phyloP scores from a whole-genome alignment of 208 protist species.

The Endotrypanum monterogeii region DNA sequence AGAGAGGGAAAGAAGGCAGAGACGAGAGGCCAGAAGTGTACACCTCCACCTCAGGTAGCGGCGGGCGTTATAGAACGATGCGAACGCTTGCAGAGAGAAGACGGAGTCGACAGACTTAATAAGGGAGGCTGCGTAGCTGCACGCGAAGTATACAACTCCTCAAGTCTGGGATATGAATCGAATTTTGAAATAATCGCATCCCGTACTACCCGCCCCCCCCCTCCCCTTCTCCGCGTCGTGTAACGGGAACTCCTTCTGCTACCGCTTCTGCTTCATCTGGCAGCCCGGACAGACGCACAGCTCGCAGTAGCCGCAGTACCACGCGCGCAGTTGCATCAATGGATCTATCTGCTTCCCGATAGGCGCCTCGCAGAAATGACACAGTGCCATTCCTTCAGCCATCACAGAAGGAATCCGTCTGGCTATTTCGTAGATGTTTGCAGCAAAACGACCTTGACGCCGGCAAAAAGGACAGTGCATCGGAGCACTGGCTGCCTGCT shows the following conservation, averaged over 20 bases:
- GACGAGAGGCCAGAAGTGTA: no score
- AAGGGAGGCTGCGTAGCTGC: not conserved
- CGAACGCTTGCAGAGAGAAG: not conserved
- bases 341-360: constrained; percentile 16
- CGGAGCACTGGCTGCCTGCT: constrained; percentile 22
- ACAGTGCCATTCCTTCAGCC: constrained; percentile 33
- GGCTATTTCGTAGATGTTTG: constrained; percentile 63
- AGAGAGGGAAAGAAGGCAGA: not conserved
- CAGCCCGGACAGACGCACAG: constrained; percentile 48
- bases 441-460: constrained; percentile 43
- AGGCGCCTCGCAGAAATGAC: constrained; percentile 27
- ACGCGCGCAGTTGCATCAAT: constrained; percentile 30
- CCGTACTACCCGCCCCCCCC: not conserved
- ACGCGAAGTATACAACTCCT: not conserved
- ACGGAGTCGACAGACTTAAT: not conserved
- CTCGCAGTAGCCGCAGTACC: constrained; percentile 68
- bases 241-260: no score
- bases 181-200: not conserved
- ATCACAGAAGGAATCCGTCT: constrained; percentile 48
- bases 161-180: no score
- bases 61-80: not conserved
- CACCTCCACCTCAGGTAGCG: no score
- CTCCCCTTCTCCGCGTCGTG: not conserved
- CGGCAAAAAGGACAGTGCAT: constrained; percentile 65
- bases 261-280: constrained; percentile 13